Evolutionary conservation across 441 rosid genomes (phyloP).

Genomic region (Hura crepitans): DNA sequence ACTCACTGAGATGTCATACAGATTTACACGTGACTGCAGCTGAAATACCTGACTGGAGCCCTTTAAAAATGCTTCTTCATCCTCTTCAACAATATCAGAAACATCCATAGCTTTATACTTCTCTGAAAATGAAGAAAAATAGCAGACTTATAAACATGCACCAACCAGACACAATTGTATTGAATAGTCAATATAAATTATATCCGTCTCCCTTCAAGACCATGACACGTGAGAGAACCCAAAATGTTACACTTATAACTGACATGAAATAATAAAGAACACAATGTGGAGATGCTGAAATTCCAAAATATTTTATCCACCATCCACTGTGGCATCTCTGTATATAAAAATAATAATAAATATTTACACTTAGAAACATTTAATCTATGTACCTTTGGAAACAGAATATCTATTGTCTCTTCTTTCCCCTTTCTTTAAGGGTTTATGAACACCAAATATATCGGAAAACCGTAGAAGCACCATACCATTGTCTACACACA

Average conservation of each 20-base stretch:
- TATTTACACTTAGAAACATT: too few species aligned
- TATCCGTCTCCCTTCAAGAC: background rate
- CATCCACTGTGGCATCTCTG: too few species aligned
- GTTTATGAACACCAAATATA: conserved; percentile 86
- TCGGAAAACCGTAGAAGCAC: conserved; percentile 88
- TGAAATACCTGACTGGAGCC: conserved; percentile 43
- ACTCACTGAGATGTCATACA: conserved; percentile 39
- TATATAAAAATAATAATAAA: too few species aligned
- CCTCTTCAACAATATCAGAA: conserved; percentile 78
- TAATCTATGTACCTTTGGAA: conserved; percentile 51
- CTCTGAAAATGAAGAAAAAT: conserved; percentile 45
- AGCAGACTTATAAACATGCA: conserved; percentile 16
- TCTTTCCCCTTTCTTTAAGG: conserved; percentile 59
- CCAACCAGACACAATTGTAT: conserved; percentile 20
- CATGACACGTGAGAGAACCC: background rate
- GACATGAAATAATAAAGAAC: too few species aligned
- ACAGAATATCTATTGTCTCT: conserved; percentile 55
- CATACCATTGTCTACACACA: conserved; percentile 79
- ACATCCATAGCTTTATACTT: conserved; percentile 50
- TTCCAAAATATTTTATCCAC: background rate
- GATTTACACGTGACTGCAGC: conserved; percentile 33
- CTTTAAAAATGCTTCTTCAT: conserved; percentile 75
- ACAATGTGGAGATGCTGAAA: background rate
- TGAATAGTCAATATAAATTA: background rate
- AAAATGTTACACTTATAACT: background rate